Conservation (phyloP, 352 stramenopile genomes). For the Phytophthora pseudosyringae region DNA sequence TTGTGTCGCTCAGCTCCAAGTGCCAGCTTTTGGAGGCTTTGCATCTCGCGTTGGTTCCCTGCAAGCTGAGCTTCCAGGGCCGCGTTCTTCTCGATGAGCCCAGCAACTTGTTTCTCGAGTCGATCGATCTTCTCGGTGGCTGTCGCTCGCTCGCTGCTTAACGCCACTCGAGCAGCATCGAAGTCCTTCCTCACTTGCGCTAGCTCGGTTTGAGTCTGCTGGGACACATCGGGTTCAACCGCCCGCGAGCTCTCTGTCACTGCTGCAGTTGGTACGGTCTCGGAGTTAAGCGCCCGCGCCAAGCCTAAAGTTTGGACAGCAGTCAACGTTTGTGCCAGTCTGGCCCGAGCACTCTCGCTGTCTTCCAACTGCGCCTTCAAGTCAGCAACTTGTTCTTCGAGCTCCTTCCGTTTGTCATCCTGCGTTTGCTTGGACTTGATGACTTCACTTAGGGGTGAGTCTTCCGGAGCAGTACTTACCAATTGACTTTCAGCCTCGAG, state of each 20-base stretch:
- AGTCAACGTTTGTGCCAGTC: constrained; percentile 64
- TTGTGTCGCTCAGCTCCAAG: constrained; percentile 38
- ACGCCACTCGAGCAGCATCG: constrained; percentile 5
- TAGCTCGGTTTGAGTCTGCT: constrained; percentile 30
- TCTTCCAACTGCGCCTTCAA: constrained; percentile 64
- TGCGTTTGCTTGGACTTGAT: constrained; percentile 8
- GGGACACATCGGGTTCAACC: constrained; percentile 1
- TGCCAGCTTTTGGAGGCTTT: constrained; percentile 41
- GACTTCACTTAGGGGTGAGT: constrained; percentile 1
- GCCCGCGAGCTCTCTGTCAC: neutral
- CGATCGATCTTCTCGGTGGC: constrained; percentile 6
- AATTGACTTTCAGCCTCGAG: constrained; percentile 26
- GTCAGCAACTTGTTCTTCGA: constrained; percentile 33
- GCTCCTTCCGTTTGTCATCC: constrained; percentile 28
- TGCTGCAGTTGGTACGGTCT: constrained; percentile 12
- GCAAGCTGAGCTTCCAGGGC: constrained; percentile 36
- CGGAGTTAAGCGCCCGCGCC: constrained; percentile 17
- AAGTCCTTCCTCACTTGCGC: constrained; percentile 20
- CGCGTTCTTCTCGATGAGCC: constrained; percentile 28
- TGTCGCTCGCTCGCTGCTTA: constrained; percentile 15
- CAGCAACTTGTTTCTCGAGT: constrained; percentile 40
- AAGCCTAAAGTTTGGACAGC: constrained; percentile 44
- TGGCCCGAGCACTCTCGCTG: constrained; percentile 70
- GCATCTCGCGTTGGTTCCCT: constrained; percentile 37
- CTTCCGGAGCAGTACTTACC: neutral